Base-by-base conservation (phyloP, 1,284 basidiomycete genomes). In the Rhizopogon parksii region DNA sequence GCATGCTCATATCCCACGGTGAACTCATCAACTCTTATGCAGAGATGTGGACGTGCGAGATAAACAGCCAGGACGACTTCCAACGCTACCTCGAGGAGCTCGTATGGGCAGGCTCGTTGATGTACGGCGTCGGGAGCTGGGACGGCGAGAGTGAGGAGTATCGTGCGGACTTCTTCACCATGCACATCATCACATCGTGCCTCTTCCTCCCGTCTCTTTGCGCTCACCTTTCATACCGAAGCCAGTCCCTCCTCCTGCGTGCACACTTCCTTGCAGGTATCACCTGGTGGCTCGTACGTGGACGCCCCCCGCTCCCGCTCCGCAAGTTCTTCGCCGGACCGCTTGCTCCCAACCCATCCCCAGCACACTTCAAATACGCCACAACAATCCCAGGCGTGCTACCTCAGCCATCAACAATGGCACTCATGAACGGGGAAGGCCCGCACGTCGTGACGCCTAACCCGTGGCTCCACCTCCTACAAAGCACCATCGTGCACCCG, bases 231-330 rank as follows among this genome's bases (percentile, higher is more conserved):
- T 56, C 62, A 11, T 67, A 39, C 19, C n/a, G 52, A 3, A 68
- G 56, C 5, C 68, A 62, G 34, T 56, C 57, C 11, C 58, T 58
- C 42, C 50, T 62, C 39, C 55, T 68, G 32, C 61, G 67, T 1
- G 67, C 67, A 1, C 61, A 70, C 56, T 66, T 71, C 54, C 57
- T 69, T 46, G 58, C 60, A 11, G 54, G 66, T 42, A 68, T 68
- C 35, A 68, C 59, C n/a, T 71, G 67, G 60, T 68, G 68, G 66
- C 57, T 71, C 11, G 62, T 67, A 27, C 67, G 67, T 27, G 67
- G 68, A 15, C 67, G 67, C 15, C 53, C 61, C 0, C 46, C 52
- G 9, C 61, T 70, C n/a, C 46, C 55, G 25, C 54, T 69, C n/a
- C 54, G 54, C 40, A 53, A 47, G 17, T 58, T 68, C 46, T 62